Conservation (phyloP, 2,329 filamentous ascomycete genomes). For the Zymoseptoria crescenta region DNA sequence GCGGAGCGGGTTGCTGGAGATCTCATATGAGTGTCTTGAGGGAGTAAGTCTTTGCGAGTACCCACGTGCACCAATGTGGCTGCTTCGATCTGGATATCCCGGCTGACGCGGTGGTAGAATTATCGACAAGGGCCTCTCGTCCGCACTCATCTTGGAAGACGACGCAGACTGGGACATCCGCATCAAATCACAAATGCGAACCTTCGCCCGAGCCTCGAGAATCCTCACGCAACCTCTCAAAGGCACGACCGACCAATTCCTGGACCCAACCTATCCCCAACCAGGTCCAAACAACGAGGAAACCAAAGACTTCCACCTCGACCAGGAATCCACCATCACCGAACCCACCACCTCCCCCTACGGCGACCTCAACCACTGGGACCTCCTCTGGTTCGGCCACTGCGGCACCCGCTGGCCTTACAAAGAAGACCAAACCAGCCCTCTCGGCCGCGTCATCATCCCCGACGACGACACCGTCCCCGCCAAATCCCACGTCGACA, state of each 20-base stretch:
- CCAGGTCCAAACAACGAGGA: not conserved
- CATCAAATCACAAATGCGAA: conserved; percentile 31
- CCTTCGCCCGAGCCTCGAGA: conserved; percentile 32
- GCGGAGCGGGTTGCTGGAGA: conserved; percentile 9
- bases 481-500: conserved; percentile 2
- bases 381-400: conserved; percentile 36
- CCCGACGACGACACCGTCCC: conserved; percentile 19
- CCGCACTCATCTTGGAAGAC: conserved; percentile 38
- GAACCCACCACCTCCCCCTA: conserved; percentile 18
- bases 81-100: conserved; percentile 2
- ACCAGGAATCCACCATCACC: conserved; percentile 1
- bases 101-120: conserved; percentile 30
- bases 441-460: conserved; percentile 18
- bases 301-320: conserved; percentile 6
- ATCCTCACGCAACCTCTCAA: conserved; percentile 26
- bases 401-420: conserved; percentile 32
- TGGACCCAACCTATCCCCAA: conserved; percentile 7
- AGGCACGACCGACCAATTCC: conserved; percentile 1
- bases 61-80: not conserved
- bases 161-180: conserved; percentile 40
- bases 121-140: conserved; percentile 30
- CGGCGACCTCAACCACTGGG: conserved; percentile 26
- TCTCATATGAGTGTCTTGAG: conserved; percentile 16
- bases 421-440: conserved; percentile 6
- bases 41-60: conserved; percentile 1